A percentile compares a stretch with the other conserved stretches of the same genome.
Evolutionary conservation across 1,284 basidiomycete species (phyloP).

Genomic region (Stereum hirsutum): DNA sequence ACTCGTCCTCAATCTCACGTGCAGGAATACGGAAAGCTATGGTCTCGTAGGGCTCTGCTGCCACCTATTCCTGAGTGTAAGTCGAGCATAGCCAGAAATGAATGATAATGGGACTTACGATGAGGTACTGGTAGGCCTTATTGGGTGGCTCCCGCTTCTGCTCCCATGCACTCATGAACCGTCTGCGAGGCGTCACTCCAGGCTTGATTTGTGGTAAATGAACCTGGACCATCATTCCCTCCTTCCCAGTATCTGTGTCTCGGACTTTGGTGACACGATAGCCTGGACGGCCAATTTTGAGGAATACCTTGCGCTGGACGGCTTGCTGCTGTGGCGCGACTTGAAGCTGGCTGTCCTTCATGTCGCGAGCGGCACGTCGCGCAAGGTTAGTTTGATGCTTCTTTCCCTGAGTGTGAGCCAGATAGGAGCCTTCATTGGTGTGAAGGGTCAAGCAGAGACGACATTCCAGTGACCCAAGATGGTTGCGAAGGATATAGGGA

Average conservation of each 20-base stretch:
- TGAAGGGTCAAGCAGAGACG: slow-evolving; percentile 96
- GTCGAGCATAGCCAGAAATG: slow-evolving; percentile 1
- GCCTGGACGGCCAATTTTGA: slow-evolving; percentile 96
- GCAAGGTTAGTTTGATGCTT: slow-evolving; percentile 99
- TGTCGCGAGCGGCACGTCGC: slow-evolving; percentile 89
- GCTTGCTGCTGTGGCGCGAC: slow-evolving; percentile 70
- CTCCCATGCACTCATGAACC: slow-evolving; percentile 99
- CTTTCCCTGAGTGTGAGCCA: slow-evolving; percentile 99
- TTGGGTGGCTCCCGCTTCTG: slow-evolving; percentile 94
- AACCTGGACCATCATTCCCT: slow-evolving; percentile 95
- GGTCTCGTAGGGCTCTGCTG: slow-evolving; percentile 98
- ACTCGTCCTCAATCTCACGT: slow-evolving; percentile 93
- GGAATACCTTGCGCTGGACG: slow-evolving; percentile 86
- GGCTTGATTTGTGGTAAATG: slow-evolving; percentile 92
- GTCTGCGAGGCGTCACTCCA: slow-evolving; percentile 76
- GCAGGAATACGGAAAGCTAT: slow-evolving; percentile 97
- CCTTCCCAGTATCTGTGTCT: slow-evolving; percentile 69
- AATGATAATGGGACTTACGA: slow-evolving; percentile 49
- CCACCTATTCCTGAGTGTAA: slow-evolving; percentile 51
- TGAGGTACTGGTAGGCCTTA: slow-evolving; percentile 94
- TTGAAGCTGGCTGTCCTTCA: slow-evolving; percentile 86
- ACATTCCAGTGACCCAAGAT: slow-evolving; percentile 95
- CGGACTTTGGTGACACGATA: slow-evolving; percentile 89
- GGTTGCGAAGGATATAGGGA: slow-evolving; percentile 98
- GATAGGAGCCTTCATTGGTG: slow-evolving; percentile 98